These are phyloP conservation scores for Guadua angustifolia DNA, from an alignment of 176 grass and related monocot genomes.

Conservation along the genomic window DNA sequence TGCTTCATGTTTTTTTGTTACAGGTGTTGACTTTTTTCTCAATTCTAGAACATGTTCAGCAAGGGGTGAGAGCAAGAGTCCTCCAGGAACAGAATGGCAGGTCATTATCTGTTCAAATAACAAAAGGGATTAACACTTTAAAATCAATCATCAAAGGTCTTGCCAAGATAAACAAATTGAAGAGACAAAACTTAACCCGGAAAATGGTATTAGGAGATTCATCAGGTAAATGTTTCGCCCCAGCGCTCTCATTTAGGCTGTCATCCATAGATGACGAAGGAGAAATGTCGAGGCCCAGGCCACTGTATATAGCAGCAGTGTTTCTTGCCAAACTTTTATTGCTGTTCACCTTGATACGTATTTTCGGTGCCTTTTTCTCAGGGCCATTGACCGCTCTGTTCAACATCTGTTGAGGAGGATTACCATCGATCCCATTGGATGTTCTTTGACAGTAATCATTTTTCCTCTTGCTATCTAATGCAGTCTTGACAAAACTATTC, in stretches of 20 bases:
- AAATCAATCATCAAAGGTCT: slow-evolving; percentile 3
- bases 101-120: slow-evolving; percentile 68
- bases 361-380: slow-evolving; percentile 60
- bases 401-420: slow-evolving; percentile 40
- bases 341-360: slow-evolving; percentile 63
- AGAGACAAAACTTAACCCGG: slow-evolving; percentile 48
- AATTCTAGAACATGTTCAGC: slow-evolving; percentile 47
- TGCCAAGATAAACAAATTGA: not conserved
- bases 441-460: slow-evolving; percentile 36
- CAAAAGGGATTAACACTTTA: slow-evolving; percentile 34
- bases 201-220: slow-evolving; percentile 62
- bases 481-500: slow-evolving; percentile 45
- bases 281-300: slow-evolving; percentile 72
- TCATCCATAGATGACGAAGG: slow-evolving; percentile 67
- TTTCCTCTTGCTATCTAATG: slow-evolving; percentile 48
- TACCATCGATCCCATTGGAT: slow-evolving; percentile 41
- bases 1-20: slow-evolving; percentile 40
- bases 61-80: slow-evolving; percentile 61
- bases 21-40: slow-evolving; percentile 44
- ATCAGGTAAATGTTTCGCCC: slow-evolving; percentile 34
- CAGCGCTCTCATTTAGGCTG: slow-evolving; percentile 48
- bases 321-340: slow-evolving; percentile 54
- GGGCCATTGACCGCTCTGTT: slow-evolving; percentile 47
- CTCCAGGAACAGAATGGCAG: slow-evolving; percentile 60
- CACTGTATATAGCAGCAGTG: slow-evolving; percentile 74